Evolutionary conservation across 2,329 filamentous ascomycete species (phyloP).

Genomic region (Arthrocladium fulminans): DNA sequence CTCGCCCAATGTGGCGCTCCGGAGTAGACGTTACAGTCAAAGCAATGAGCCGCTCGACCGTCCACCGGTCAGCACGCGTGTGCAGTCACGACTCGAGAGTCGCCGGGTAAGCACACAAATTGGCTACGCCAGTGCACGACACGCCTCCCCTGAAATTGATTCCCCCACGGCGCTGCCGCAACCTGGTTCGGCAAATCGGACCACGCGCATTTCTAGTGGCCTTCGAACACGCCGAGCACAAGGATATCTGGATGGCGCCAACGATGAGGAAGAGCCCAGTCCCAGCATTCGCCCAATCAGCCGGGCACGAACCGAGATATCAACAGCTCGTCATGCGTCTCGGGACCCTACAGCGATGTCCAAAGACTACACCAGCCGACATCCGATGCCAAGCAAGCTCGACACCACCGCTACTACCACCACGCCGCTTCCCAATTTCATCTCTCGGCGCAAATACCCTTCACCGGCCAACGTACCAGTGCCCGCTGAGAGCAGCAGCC

Average conservation of each 20-base stretch:
- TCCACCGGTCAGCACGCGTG: constrained; percentile 23
- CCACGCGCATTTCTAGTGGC: constrained; percentile 34
- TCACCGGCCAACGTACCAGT: constrained; percentile 11
- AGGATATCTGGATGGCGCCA: constrained; percentile 19
- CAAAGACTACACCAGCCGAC: constrained; percentile 27
- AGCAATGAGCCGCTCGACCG: constrained; percentile 32
- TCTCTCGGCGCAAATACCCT: constrained; percentile 19
- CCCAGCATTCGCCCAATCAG: constrained; percentile 32
- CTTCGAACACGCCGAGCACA: constrained; percentile 31
- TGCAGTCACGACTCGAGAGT: constrained; percentile 31
- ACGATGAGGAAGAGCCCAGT: constrained; percentile 31
- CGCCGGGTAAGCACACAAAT: constrained; percentile 24
- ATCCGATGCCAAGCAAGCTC: constrained; percentile 23
- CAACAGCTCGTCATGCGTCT: constrained; percentile 26
- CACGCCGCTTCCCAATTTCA: constrained; percentile 18
- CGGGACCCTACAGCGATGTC: constrained; percentile 27
- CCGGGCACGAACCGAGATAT: constrained; percentile 36
- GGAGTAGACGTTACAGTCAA: constrained; percentile 27
- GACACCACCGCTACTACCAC: constrained; percentile 8
- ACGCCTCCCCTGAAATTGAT: constrained; percentile 23
- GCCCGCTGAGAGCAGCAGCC: constrained; percentile 11
- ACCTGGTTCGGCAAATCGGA: constrained; percentile 16
- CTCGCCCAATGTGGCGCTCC: constrained; percentile 27
- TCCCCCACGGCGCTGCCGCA: constrained; percentile 26
- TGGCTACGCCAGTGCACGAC: constrained; percentile 8